Evolutionary conservation across 495 filamentous ascomycete genomes (phyloP).

Genomic region (Xylaria nigripes): DNA sequence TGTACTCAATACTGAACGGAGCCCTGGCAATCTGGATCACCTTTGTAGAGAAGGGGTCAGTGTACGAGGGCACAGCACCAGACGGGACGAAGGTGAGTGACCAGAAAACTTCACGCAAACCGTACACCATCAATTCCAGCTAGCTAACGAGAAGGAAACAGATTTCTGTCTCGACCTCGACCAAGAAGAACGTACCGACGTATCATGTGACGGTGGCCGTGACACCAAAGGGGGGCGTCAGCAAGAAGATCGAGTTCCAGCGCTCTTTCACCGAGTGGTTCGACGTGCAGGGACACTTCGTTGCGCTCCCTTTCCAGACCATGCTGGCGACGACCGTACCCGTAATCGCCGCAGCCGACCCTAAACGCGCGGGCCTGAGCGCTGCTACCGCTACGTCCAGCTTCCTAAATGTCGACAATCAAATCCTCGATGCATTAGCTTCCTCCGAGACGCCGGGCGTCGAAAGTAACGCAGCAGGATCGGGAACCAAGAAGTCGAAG

Average conservation of each 20-base stretch:
- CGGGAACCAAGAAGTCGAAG: slow-evolving; percentile 34
- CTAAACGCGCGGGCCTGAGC: slow-evolving; percentile 38
- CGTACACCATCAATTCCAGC: no score
- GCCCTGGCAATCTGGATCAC: slow-evolving; percentile 79
- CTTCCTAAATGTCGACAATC: slow-evolving; percentile 27
- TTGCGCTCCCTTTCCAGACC: slow-evolving; percentile 73
- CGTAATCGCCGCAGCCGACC: slow-evolving; percentile 59
- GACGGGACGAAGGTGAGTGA: slow-evolving; percentile 29
- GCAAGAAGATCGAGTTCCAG: slow-evolving; percentile 47
- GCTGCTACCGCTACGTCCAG: slow-evolving; percentile 1
- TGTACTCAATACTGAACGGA: slow-evolving; percentile 75
- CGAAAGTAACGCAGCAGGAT: slow-evolving; percentile 20
- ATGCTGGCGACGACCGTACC: slow-evolving; percentile 66
- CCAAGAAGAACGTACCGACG: slow-evolving; percentile 66
- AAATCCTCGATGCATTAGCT: slow-evolving; percentile 35
- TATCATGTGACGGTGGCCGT: slow-evolving; percentile 67
- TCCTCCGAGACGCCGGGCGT: slow-evolving; percentile 23
- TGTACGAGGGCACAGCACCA: slow-evolving; percentile 60
- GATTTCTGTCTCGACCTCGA: slow-evolving; percentile 59
- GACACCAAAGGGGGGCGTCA: slow-evolving; percentile 34
- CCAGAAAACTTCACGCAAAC: background rate
- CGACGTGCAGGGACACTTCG: slow-evolving; percentile 69
- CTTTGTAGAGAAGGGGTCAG: slow-evolving; percentile 68
- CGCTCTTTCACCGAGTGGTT: slow-evolving; percentile 83
- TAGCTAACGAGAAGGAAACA: slow-evolving; percentile 24